Base-by-base conservation (phyloP, 2,329 filamentous ascomycete species). In the Ophiosphaerella korrae region DNA sequence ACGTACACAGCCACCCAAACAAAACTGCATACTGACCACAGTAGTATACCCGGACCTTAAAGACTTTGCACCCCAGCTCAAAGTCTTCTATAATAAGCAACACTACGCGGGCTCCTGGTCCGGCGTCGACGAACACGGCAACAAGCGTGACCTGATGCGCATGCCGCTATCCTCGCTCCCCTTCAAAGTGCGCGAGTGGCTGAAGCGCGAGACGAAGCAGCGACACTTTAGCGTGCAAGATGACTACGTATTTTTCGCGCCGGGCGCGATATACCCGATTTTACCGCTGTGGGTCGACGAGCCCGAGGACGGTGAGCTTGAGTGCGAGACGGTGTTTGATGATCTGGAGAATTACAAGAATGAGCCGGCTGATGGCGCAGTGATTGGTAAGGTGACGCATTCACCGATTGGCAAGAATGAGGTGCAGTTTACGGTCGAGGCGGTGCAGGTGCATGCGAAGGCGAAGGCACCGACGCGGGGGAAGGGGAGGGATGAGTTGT, bases 91-190 rank as follows among this genome's bases (percentile, higher is more conserved):
- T 57, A 60, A 68, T 55, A 64, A 66, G 45, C 66, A 72, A 36
- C 63, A 56, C 7, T 73, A 83, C 63, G 80, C 81, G 0, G 81
- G 81, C 21, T 75, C 75, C 35, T 84, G 81, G 81, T 73, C 74
- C 23, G 81, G 81, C 32, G 67, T 78, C 21, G 81, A 84, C 58
- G 74, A 73, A n/a, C 81, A 84, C 64, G 77, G 77, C 42, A 74
- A 77, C 52, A 77, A 80, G 46, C 76, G 80, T 14, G 75, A 74
- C 48, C 60, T 82, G 53, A 62, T 83, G 37, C 60, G 72, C 57
- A 82, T 83, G 80, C 68, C 74, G 29, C 78, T 79, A 55, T 58
- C 64, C 4, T 70, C 75, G 5, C 48, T 82, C 26, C 80, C 80
- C 9, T 54, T 75, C 18, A 73, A 75, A 33, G 58, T 66, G 38